Conservation (phyloP, 164 flowering plant species). For the Taxillus chinensis region DNA sequence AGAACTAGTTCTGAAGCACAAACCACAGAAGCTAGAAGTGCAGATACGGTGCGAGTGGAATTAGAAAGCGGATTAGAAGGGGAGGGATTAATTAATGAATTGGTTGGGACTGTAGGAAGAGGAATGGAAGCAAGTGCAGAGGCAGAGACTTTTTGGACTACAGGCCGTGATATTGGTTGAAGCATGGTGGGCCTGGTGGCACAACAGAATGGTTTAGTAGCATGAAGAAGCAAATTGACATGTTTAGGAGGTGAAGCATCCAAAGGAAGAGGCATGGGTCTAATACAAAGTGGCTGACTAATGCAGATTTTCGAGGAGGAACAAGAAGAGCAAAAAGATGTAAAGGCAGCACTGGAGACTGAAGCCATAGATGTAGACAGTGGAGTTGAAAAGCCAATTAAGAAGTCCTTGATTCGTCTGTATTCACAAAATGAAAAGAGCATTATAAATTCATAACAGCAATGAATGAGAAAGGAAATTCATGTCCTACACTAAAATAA, state of each 20-base stretch:
- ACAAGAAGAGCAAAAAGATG: too few relatives aligned
- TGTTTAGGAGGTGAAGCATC: not conserved
- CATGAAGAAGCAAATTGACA: not conserved
- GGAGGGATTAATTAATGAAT: not conserved
- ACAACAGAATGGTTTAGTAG: not conserved
- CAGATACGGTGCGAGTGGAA: constrained; percentile 47
- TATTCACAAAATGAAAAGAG: too few relatives aligned
- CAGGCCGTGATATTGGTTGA: not conserved
- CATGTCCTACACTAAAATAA: too few relatives aligned
- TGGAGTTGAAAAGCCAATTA: too few relatives aligned
- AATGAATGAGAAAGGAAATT: too few relatives aligned
- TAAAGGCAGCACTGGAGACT: too few relatives aligned
- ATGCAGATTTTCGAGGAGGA: too few relatives aligned
- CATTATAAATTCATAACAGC: too few relatives aligned
- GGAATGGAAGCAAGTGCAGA: not conserved
- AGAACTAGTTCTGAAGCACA: constrained; percentile 17
- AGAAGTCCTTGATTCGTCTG: too few relatives aligned
- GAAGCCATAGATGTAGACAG: too few relatives aligned
- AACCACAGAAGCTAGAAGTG: constrained; percentile 28
- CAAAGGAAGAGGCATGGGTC: not conserved
- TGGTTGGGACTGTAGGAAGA: not conserved
- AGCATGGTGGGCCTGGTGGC: not conserved
- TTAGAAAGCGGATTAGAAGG: constrained; percentile 15
- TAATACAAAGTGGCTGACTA: not conserved
- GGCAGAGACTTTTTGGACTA: not conserved